Evolutionary conservation across 2,329 filamentous ascomycete species (phyloP), one percentile per base, ranked within the genome.

Genomic region (Daldinia sp.): DNA sequence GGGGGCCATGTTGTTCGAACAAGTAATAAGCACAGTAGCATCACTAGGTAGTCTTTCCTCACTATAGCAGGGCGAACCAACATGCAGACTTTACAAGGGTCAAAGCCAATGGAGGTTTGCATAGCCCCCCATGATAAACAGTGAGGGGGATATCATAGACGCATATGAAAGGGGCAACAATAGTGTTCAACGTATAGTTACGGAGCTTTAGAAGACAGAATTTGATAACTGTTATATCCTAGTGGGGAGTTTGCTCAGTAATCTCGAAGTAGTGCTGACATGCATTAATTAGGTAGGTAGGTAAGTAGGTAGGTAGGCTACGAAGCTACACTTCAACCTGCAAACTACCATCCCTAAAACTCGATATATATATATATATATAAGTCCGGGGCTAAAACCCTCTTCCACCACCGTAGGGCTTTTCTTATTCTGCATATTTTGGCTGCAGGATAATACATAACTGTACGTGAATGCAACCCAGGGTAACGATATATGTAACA

Each of bases 1-100:
- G 50, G 42, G 60, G 35, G 23, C 18, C 3, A 60, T 23, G 44
- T 54, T 28, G 10, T 3, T 42, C 15, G 26, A 33, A 18, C 6
- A 51, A 18, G 26, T 51, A 15, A 51, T 10, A 26, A 18, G 51
- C n/a, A 39, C 10, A 39, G 58, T 62, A 42, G 42, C n/a, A 57
- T 39, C 35, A 13, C 48, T 15, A 62, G 30, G 15, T 13, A n/a
- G 28, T 39, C 12, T 41, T 42, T 23, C 26, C n/a, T 51, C 65
- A 65, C 48, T 59, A 30, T 37, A 59, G 54, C 48, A 35, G 65
- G 68, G 68, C 68, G 60, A 56, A 69, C 12, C 7, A 20, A 55
- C 26, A 42, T 56, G 53, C 33, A 39, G 1, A 13, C 5, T 35
- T 6, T n/a, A 42, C 35, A 37, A 39, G 35, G 53, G 15, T 41